These are phyloP conservation scores for Colletotrichum sp. DNA, from an alignment of 2,329 filamentous ascomycete species.

Conservation along the genomic window DNA sequence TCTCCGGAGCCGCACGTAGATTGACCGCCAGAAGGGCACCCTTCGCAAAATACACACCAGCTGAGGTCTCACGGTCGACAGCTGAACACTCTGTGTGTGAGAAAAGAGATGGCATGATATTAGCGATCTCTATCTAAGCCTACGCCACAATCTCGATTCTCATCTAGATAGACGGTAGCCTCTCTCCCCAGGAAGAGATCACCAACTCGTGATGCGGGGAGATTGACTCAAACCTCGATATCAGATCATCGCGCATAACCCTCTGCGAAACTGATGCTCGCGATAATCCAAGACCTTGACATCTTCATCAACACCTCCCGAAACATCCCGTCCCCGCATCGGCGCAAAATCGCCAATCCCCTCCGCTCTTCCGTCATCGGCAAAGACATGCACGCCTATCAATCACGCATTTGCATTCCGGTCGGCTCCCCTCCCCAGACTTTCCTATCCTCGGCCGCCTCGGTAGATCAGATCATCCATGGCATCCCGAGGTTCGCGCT, in stretches of 20 bases:
- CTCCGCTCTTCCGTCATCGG: neutral
- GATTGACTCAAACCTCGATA: neutral
- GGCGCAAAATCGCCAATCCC: neutral
- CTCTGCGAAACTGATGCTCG: neutral
- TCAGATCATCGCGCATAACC: neutral
- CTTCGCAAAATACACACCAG: neutral
- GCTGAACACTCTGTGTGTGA: neutral
- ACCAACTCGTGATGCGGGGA: neutral
- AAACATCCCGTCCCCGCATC: constrained; percentile 2
- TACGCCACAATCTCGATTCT: constrained; percentile 6
- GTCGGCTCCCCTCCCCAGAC: neutral
- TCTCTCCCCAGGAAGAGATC: neutral
- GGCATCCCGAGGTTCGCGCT: neutral
- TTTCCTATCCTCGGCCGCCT: neutral
- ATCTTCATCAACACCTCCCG: neutral
- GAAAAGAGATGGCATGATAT: neutral
- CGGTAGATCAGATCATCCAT: neutral
- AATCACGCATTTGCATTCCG: neutral
- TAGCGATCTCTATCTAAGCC: neutral
- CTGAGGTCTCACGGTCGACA: neutral
- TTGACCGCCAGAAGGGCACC: neutral
- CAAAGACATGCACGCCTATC: neutral
- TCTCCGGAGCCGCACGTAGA: neutral
- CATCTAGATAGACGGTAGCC: neutral
- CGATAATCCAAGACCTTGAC: neutral